Evolutionary conservation across 2,329 filamentous ascomycete species (phyloP), one percentile per base, ranked within the genome.

Genomic region (Claviceps lovelessii): DNA sequence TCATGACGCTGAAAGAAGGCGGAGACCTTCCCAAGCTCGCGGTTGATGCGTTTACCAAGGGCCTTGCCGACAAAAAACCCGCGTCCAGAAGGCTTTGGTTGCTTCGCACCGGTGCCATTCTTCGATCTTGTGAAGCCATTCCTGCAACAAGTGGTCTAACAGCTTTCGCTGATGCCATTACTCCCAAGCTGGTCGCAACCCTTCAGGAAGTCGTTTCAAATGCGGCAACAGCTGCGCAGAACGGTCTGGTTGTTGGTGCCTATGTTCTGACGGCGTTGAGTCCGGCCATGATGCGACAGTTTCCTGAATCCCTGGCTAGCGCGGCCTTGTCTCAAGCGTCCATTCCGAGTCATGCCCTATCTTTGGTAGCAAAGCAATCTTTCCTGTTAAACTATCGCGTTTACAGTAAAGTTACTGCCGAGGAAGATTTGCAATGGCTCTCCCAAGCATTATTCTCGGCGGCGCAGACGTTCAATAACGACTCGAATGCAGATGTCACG

Each of bases 351-450:
- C 83, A 88, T 61, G 81, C 81, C 11, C 75, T 95, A 57, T 76
- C 77, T 2, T 68, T 83, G 42, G 82, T 84, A n/a, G 83, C 88
- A 0, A 95, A 95, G 66, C 84, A 87, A 15, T 95, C 91, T 0
- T 93, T 95, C 67, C 73, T 97, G 23, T 76, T 97, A 6, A 95
- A 88, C 63, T 79, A 86, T 39, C 85, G 87, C 58, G 81, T 95
- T 5, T 97, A 93, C 69, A 83, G 84, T 42, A 96, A 95, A 65
- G 64, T 95, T 29, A 76, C 78, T 2, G 71, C 76, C 0, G 82
- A 85, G 55, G 86, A 90, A 53, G 93, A 98, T 62, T 73, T 90
- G 23, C 75, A 73, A 54, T 96, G 93, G 88, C 78, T 88, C 52
- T 73, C 84, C 46, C 80, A 82, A 59, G 85, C 89, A 35, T 73